phyloP scores from a whole-genome alignment of 2,329 filamentous ascomycete species.

The Endothia cerciana region DNA sequence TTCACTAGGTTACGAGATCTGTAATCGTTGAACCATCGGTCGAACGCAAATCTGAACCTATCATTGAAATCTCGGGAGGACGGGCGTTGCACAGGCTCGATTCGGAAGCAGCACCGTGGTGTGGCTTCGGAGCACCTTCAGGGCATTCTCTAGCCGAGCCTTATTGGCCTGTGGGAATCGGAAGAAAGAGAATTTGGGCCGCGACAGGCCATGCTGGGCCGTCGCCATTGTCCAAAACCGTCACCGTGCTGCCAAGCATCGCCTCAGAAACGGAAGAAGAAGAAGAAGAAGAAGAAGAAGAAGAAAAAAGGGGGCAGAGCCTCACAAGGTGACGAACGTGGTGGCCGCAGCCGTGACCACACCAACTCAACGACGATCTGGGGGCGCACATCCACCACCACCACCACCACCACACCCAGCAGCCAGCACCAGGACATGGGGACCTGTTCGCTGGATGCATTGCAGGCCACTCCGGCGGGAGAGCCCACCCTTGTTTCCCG shows the following conservation, averaged over 20 bases:
- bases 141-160: constrained; percentile 11
- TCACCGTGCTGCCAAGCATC: neutral
- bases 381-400: neutral
- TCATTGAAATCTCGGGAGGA: neutral
- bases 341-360: constrained; percentile 28
- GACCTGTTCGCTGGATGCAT: constrained; percentile 23
- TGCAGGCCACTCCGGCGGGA: constrained; percentile 25
- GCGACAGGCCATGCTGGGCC: neutral
- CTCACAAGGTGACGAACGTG: neutral
- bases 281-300: neutral
- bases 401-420: neutral
- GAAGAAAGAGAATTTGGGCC: neutral
- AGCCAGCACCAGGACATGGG: constrained; percentile 16
- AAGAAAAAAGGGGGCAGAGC: neutral
- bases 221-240: neutral
- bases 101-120: constrained; percentile 25
- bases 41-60: constrained; percentile 14
- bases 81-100: constrained; percentile 7
- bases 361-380: constrained; percentile 27
- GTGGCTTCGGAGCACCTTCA: constrained; percentile 19
- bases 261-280: neutral
- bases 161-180: neutral
- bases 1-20: neutral
- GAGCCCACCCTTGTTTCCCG: constrained; percentile 28
- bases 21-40: constrained; percentile 23